Evolutionary conservation across 768 basidiomycete species (phyloP), one percentile per base, ranked within the genome.

Genomic region (Amanita molliuscula): DNA sequence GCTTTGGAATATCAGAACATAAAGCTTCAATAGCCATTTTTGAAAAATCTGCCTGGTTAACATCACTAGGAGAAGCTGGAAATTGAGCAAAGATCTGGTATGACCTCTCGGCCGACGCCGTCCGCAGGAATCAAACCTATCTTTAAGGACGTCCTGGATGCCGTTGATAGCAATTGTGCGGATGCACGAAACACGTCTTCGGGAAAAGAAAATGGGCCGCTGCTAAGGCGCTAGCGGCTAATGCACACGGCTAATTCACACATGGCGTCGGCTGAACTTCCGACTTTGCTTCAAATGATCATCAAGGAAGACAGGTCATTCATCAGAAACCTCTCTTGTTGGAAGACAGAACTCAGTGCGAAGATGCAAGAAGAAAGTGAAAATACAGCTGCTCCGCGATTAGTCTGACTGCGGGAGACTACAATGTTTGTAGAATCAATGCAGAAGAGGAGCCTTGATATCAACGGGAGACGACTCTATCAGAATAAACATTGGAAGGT

Each of bases 81-180:
- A 29, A 48, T 45, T 51, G 13, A 51, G 42, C 33, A n/a, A 20
- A 42, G 13, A 29, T 23, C 68, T 25, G 71, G 61, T 65, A 75
- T 68, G 53, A 88, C 95, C 67, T 95, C 91, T 54, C 78, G 78
- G 28, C 95, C 95, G 62, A 99, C 96, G 25, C 96, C 95, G 63
- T 98, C 95, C 6, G 92, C 96, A 31, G 94, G 93, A 59, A 99
- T 89, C 64, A 99, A 80, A 8, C 93, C 94, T 64, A 98, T 82
- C 56, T 74, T 88, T 47, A 92, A 74, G 5, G 78, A 76, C 43
- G 70, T 68, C 48, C 78, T 72, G 35, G 79, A 70, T 3, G 71
- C 61, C 5, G 79, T 78, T 21, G 78, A 71, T 55, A 86, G 62
- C 6, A 73, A 69, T 50, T 83, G 68, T 36, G 76, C 53, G 3